Evolutionary conservation across 345 rosid genomes (phyloP).

Genomic region (Aethionema arabicum): DNA sequence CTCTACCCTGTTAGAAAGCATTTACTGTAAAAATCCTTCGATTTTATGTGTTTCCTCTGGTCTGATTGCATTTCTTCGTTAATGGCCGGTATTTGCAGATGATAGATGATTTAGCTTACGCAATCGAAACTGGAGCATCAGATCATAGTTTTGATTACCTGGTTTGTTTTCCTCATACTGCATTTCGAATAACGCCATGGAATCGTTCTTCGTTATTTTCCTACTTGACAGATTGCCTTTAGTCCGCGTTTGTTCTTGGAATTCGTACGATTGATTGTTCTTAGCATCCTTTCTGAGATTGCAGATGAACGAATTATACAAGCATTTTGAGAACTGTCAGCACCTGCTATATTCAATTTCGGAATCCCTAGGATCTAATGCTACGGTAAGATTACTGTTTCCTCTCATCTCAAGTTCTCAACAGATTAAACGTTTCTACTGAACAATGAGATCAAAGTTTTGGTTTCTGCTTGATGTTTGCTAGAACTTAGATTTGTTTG

Average conservation of each 20-base stretch:
- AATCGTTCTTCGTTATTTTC: background rate
- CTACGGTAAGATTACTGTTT: constrained; percentile 46
- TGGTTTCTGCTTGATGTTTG: constrained; percentile 1
- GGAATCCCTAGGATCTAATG: constrained; percentile 49
- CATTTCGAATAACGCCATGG: no score
- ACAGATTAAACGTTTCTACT: background rate
- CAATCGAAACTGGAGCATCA: constrained; percentile 60
- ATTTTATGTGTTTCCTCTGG: background rate
- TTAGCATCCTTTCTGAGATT: background rate
- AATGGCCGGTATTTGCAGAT: constrained; percentile 36
- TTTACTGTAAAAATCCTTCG: background rate
- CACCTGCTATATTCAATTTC: constrained; percentile 66
- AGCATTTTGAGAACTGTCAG: constrained; percentile 76
- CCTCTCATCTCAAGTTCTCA: background rate
- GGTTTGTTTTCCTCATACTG: constrained; percentile 35
- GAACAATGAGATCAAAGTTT: background rate
- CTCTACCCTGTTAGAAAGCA: constrained; percentile 44
- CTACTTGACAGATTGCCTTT: background rate
- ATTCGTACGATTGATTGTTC: background rate
- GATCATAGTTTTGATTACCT: constrained; percentile 66
- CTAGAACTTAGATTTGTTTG: constrained; percentile 5
- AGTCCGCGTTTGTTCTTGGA: background rate
- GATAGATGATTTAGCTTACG: constrained; percentile 59
- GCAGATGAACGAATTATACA: constrained; percentile 56
- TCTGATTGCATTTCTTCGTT: background rate